Percentiles rank a stretch among this genome's conserved stretches.
These are phyloP conservation scores for Cicer chorassanicum DNA, from an alignment of 306 rosid species.

Conservation along the genomic window DNA sequence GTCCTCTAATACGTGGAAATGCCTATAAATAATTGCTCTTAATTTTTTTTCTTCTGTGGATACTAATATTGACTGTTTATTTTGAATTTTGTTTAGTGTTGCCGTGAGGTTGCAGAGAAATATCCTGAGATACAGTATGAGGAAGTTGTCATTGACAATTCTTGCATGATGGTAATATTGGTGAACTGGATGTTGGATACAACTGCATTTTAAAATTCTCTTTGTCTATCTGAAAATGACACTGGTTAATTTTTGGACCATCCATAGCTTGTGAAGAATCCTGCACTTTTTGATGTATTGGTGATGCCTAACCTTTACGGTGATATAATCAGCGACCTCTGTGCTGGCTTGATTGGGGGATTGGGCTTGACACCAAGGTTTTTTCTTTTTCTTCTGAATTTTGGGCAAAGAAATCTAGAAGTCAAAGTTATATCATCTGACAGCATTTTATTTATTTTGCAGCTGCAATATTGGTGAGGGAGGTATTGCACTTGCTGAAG, in stretches of 20 bases:
- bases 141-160: conserved; percentile 98
- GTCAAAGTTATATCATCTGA: conserved; percentile 44
- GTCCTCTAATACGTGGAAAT: conserved; percentile 35
- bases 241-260: conserved; percentile 35
- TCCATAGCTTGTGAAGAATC: conserved; percentile 97
- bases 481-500: conserved; percentile 99
- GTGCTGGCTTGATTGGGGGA: conserved; percentile 99
- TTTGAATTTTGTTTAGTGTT: conserved; percentile 66
- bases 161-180: conserved; percentile 93
- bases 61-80: conserved; percentile 21
- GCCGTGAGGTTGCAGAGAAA: conserved; percentile 98
- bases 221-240: conserved; percentile 33
- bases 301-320: conserved; percentile 99
- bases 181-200: conserved; percentile 29
- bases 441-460: conserved; percentile 29
- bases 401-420: conserved; percentile 13
- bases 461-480: conserved; percentile 99
- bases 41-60: conserved; percentile 1
- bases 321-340: conserved; percentile 97
- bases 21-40: conserved; percentile 3
- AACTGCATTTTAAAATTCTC: conserved; percentile 39
- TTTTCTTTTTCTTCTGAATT: neutral
- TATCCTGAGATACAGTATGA: conserved; percentile 92
- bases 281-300: conserved; percentile 89
- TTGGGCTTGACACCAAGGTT: conserved; percentile 98